Percentiles rank a stretch among this genome's conserved stretches.
Conservation (phyloP, 108 stramenopile genomes). For the Aurantiochytrium sp. region DNA sequence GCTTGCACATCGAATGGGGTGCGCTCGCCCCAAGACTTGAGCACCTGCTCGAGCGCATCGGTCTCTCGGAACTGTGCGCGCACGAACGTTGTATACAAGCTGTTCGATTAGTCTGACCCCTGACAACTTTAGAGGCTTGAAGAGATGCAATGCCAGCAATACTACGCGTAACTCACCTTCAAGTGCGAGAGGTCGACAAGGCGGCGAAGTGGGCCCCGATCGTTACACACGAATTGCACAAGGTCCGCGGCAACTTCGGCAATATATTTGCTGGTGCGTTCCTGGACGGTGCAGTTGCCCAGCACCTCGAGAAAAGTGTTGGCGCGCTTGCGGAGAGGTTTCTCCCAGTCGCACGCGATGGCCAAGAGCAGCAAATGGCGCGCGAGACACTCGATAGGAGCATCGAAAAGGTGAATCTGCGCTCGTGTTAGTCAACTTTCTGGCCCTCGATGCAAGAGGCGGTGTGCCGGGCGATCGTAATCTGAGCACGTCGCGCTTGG, state of each 20-base stretch:
- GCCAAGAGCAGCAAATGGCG: constrained; percentile 58
- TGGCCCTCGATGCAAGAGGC: no score
- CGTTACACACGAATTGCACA: constrained; percentile 35
- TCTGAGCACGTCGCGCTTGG: no score
- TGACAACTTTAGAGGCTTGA: no score
- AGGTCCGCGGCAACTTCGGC: constrained; percentile 37
- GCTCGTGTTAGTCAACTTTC: no score
- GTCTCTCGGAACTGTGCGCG: neutral
- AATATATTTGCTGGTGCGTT: constrained; percentile 55
- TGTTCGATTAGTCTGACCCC: no score
- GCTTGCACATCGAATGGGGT: constrained; percentile 37
- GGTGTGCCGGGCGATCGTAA: no score
- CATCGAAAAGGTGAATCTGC: constrained; percentile 56
- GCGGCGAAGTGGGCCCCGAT: neutral
- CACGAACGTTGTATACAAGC: no score
- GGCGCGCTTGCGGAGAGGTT: constrained; percentile 62
- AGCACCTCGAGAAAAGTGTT: constrained; percentile 61
- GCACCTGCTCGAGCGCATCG: constrained; percentile 13
- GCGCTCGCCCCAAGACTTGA: constrained; percentile 23
- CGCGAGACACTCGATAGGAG: constrained; percentile 51
- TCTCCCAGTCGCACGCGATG: constrained; percentile 52
- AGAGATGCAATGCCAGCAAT: neutral
- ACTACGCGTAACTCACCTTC: neutral
- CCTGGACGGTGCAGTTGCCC: constrained; percentile 57
- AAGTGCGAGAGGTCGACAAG: constrained; percentile 52